Evolutionary conservation across 139 green algal species (phyloP).

Genomic region (Tetradesmus obliquus): DNA sequence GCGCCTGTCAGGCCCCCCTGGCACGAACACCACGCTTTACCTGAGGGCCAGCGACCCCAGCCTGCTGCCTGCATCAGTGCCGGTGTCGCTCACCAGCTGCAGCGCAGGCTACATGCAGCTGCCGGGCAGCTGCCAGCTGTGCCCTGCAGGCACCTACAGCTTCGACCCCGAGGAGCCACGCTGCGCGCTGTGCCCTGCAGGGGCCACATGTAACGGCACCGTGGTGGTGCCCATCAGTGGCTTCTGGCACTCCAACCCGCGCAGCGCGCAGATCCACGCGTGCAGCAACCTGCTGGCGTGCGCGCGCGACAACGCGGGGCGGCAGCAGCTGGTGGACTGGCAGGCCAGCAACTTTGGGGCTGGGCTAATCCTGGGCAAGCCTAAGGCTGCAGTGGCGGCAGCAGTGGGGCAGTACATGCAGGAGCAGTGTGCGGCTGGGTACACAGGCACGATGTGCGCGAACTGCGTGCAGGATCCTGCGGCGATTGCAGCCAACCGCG

Average conservation of each 20-base stretch:
- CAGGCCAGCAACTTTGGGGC: conserved; percentile 15
- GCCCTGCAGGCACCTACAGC: conserved; percentile 31
- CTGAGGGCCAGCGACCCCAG: conserved; percentile 12
- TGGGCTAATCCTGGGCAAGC: conserved; percentile 15
- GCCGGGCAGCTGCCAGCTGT: conserved; percentile 31
- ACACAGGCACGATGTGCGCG: conserved; percentile 29
- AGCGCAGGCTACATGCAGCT: conserved; percentile 41
- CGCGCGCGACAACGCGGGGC: not conserved
- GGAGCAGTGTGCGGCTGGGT: conserved; percentile 37
- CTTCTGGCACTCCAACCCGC: conserved; percentile 27
- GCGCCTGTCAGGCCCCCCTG: conserved; percentile 4
- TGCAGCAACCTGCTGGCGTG: conserved; percentile 46
- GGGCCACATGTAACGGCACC: conserved; percentile 45
- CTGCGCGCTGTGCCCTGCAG: conserved; percentile 39
- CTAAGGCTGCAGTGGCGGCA: not conserved
- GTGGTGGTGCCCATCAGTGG: conserved; percentile 28
- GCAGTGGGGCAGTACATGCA: conserved; percentile 18
- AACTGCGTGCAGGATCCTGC: conserved; percentile 4
- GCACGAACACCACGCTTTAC: conserved; percentile 37
- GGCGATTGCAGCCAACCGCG: not conserved
- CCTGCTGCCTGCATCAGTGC: conserved; percentile 18
- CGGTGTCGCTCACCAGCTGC: conserved; percentile 40
- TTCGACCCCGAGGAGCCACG: conserved; percentile 19
- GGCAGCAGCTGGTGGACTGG: conserved; percentile 20
- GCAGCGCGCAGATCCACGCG: conserved; percentile 40